Percentiles rank a stretch among this genome's conserved stretches.
These are phyloP conservation scores for Botrytis galanthina DNA, from an alignment of 2,329 filamentous ascomycete species.

Conservation along the genomic window DNA sequence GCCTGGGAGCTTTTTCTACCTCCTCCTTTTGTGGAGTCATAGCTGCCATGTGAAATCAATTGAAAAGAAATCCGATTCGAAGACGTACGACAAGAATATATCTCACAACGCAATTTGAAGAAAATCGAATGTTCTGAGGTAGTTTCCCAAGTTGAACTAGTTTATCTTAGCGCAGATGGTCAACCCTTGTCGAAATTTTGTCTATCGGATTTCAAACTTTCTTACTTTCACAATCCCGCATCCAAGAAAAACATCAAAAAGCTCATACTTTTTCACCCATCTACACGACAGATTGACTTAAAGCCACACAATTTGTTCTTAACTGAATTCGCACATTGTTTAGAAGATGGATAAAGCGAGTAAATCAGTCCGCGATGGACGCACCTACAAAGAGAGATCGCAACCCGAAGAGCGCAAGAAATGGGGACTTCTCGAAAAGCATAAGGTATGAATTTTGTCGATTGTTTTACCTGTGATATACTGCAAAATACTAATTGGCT, in stretches of 20 bases:
- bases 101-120: not conserved
- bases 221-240: not conserved
- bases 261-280: not conserved
- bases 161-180: slow-evolving; percentile 9
- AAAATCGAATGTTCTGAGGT: slow-evolving; percentile 21
- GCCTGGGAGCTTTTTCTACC: slow-evolving; percentile 34
- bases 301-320: slow-evolving; percentile 50
- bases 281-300: not conserved
- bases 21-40: slow-evolving; percentile 33
- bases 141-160: slow-evolving; percentile 16
- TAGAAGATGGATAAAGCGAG: slow-evolving; percentile 21
- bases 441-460: slow-evolving; percentile 61
- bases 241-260: slow-evolving; percentile 11
- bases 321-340: slow-evolving; percentile 53
- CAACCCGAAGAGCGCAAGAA: slow-evolving; percentile 80
- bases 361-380: slow-evolving; percentile 44
- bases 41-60: slow-evolving; percentile 30
- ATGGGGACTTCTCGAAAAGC: slow-evolving; percentile 92
- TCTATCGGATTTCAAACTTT: slow-evolving; percentile 9
- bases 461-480: not conserved
- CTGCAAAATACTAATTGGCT: slow-evolving; percentile 14
- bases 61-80: slow-evolving; percentile 10
- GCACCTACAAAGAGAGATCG: slow-evolving; percentile 85
- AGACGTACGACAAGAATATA: not conserved
- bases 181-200: slow-evolving; percentile 13